Conservation (phyloP, 495 filamentous ascomycete species). For the Physcia stellaris region DNA sequence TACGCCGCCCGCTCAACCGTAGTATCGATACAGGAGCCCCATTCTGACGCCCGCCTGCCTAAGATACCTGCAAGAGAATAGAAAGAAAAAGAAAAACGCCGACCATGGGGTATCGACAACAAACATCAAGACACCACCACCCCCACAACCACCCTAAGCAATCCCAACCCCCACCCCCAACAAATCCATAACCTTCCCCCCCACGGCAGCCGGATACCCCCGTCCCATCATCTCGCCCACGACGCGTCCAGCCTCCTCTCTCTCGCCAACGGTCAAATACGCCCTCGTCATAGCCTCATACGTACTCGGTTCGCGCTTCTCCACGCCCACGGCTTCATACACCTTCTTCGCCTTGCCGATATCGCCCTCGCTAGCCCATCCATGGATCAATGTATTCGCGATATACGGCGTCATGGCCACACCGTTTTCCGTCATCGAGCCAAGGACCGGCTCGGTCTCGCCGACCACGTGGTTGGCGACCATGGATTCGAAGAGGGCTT, state of each 20-base stretch:
- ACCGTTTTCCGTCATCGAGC: constrained; percentile 52
- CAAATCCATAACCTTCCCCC: constrained; percentile 80
- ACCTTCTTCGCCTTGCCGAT: constrained; percentile 65
- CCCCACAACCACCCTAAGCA: too few species aligned
- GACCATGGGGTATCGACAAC: too few species aligned
- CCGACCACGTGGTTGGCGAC: constrained; percentile 81
- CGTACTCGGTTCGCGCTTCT: constrained; percentile 88
- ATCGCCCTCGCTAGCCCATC: constrained; percentile 78
- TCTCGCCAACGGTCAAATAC: constrained; percentile 70
- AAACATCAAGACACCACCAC: too few species aligned
- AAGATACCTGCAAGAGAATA: constrained; percentile 29
- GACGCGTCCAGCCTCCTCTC: constrained; percentile 53
- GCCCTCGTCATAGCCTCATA: constrained; percentile 98
- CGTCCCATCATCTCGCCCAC: constrained; percentile 83
- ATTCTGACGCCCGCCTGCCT: too few species aligned
- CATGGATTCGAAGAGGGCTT: constrained; percentile 90
- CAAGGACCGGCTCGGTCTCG: constrained; percentile 59
- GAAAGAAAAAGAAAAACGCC: too few species aligned
- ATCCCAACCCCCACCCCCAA: too few species aligned
- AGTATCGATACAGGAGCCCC: too few species aligned
- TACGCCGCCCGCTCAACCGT: too few species aligned
- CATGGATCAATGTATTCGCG: constrained; percentile 97
- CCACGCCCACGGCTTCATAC: constrained; percentile 57
- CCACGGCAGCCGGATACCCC: constrained; percentile 84
- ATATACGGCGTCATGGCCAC: constrained; percentile 94